Evolutionary conservation across 306 rosid genomes (phyloP).

Genomic region (Fragaria ananassa): DNA sequence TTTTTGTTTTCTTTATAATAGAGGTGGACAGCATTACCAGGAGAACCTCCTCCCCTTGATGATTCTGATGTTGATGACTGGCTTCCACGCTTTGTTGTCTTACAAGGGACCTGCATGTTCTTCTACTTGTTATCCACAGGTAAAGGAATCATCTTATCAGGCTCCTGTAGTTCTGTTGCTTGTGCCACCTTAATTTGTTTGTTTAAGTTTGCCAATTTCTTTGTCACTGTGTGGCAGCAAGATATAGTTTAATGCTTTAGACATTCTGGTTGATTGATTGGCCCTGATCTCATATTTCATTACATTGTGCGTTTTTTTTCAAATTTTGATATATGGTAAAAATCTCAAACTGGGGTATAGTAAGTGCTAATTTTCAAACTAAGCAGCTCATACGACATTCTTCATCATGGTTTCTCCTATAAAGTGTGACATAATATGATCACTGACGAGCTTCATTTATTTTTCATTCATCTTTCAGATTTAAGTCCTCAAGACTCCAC

Average conservation of each 20-base stretch:
- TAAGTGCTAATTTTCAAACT: not conserved
- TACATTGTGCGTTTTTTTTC: not conserved
- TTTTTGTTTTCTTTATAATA: slow-evolving; percentile 14
- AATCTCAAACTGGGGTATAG: not conserved
- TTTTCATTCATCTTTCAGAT: slow-evolving; percentile 31
- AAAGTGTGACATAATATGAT: not conserved
- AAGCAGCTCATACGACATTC: not conserved
- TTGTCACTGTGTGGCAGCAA: too few relatives aligned
- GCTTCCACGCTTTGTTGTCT: slow-evolving; percentile 88
- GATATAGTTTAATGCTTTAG: not conserved
- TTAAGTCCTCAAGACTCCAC: slow-evolving; percentile 62
- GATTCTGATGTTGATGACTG: slow-evolving; percentile 76
- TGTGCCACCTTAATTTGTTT: not conserved
- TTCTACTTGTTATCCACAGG: slow-evolving; percentile 71
- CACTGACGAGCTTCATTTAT: slow-evolving; percentile 6
- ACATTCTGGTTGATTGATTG: not conserved
- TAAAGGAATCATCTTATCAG: slow-evolving; percentile 22
- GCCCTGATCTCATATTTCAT: not conserved
- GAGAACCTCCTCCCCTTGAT: slow-evolving; percentile 82
- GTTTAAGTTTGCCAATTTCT: too few relatives aligned
- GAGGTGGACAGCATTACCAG: slow-evolving; percentile 86
- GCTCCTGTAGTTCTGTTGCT: not conserved
- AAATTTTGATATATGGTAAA: not conserved
- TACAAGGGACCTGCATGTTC: slow-evolving; percentile 70
- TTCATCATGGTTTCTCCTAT: not conserved